These are phyloP conservation scores for Metschnikowia chrysomelidarum DNA, from an alignment of 805 yeast species.

Conservation along the genomic window DNA sequence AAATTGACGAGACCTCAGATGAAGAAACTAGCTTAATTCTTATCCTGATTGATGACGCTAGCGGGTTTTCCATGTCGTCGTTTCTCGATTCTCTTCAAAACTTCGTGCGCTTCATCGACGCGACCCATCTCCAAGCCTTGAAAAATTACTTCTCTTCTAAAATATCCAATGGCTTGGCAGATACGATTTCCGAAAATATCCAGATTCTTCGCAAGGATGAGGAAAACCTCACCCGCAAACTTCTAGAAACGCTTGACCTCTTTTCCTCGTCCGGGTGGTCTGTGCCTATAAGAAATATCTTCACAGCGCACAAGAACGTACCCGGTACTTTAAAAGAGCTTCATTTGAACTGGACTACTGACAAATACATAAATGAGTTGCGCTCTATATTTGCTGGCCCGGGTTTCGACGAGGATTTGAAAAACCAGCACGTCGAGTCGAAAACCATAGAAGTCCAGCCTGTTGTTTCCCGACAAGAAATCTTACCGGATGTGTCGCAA, in stretches of 20 bases:
- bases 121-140: conserved; percentile 21
- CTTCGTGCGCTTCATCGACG: conserved; percentile 32
- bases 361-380: conserved; percentile 31
- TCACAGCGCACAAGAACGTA: conserved; percentile 17
- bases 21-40: background rate
- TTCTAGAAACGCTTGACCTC: conserved; percentile 21
- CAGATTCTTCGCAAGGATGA: conserved; percentile 18
- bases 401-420: conserved; percentile 7
- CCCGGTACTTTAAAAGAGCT: conserved; percentile 27
- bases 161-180: conserved; percentile 29
- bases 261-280: conserved; percentile 25
- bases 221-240: conserved; percentile 18
- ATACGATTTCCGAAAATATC: conserved; percentile 32
- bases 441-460: conserved; percentile 16
- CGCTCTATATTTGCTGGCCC: conserved; percentile 20
- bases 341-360: conserved; percentile 31
- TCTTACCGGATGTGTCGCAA: too few relatives aligned
- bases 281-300: conserved; percentile 21
- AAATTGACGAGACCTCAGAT: conserved; percentile 6
- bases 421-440: conserved; percentile 10
- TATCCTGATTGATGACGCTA: background rate
- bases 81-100: conserved; percentile 25
- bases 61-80: conserved; percentile 4
- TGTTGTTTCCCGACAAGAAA: background rate
- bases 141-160: conserved; percentile 27